phyloP scores from a whole-genome alignment of 306 rosid species.

The Cicer arietinum region DNA sequence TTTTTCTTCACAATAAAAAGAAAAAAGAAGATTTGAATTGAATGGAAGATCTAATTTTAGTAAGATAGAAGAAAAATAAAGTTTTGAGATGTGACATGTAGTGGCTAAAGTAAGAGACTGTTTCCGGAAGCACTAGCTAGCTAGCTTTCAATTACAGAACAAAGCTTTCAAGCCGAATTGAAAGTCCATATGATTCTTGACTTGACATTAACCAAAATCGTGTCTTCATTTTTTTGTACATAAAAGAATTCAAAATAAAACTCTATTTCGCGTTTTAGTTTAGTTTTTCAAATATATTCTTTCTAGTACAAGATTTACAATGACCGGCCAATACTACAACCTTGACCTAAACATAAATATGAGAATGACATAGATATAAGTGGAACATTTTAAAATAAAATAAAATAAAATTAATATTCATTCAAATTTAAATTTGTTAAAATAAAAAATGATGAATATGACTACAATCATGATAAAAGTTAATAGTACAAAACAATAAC shows the following conservation, averaged over 20 bases:
- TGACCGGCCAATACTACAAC: background rate
- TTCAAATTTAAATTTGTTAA: too few species aligned
- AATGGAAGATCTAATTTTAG: background rate
- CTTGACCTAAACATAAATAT: background rate
- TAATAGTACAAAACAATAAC: too few species aligned
- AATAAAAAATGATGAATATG: too few species aligned
- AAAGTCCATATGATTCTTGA: slow-evolving; percentile 35
- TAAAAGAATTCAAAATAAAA: slow-evolving; percentile 7
- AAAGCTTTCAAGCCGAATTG: slow-evolving; percentile 17
- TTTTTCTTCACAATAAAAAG: background rate
- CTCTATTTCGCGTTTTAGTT: slow-evolving; percentile 3
- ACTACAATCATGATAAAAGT: too few species aligned
- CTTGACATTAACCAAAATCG: slow-evolving; percentile 7
- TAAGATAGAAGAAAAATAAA: background rate
- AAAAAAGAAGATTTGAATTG: background rate
- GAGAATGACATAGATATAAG: too few species aligned
- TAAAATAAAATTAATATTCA: too few species aligned
- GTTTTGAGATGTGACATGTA: slow-evolving; percentile 42
- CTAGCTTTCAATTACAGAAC: slow-evolving; percentile 37
- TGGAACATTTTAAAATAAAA: too few species aligned
- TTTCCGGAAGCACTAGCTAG: slow-evolving; percentile 27
- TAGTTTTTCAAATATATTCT: background rate
- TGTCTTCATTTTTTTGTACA: background rate
- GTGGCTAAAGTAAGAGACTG: slow-evolving; percentile 36
- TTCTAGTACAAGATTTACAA: background rate